These are phyloP conservation scores for Fusarium tupiense DNA, from an alignment of 2,329 filamentous ascomycete species.

Conservation along the genomic window DNA sequence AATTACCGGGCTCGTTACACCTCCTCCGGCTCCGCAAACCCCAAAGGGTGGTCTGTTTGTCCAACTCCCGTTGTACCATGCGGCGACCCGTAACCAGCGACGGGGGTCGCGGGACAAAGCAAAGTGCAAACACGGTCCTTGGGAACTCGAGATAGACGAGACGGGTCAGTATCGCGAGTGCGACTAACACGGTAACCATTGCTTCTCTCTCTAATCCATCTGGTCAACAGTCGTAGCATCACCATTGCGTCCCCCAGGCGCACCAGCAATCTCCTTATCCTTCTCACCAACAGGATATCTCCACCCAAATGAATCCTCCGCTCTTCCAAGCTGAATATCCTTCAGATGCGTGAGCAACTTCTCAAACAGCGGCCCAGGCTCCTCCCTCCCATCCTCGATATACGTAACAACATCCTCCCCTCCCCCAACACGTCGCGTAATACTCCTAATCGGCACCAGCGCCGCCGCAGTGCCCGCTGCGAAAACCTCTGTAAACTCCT, in stretches of 20 bases:
- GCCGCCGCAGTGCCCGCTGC: constrained; percentile 93
- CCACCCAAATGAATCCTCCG: constrained; percentile 83
- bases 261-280: constrained; percentile 55
- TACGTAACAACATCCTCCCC: constrained; percentile 63
- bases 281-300: constrained; percentile 58
- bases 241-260: constrained; percentile 24
- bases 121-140: constrained; percentile 31
- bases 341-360: constrained; percentile 81
- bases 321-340: constrained; percentile 85
- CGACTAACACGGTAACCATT: constrained; percentile 11
- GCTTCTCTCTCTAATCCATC: constrained; percentile 41
- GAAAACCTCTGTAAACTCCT: constrained; percentile 75
- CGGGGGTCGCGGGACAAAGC: constrained; percentile 28
- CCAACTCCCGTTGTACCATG: constrained; percentile 29
- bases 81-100: constrained; percentile 31
- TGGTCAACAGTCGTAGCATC: constrained; percentile 46
- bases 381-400: constrained; percentile 65
- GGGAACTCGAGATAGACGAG: constrained; percentile 35
- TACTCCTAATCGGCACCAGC: constrained; percentile 90
- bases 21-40: constrained; percentile 30
- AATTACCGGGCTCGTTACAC: constrained; percentile 29
- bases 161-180: constrained; percentile 35
- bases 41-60: constrained; percentile 32
- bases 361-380: constrained; percentile 77
- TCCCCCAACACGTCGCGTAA: constrained; percentile 70